Percentiles rank a stretch among this genome's conserved stretches.
Conservation (phyloP, 371 early-diverging fungal species). For the Lichtheimia corymbifera region DNA sequence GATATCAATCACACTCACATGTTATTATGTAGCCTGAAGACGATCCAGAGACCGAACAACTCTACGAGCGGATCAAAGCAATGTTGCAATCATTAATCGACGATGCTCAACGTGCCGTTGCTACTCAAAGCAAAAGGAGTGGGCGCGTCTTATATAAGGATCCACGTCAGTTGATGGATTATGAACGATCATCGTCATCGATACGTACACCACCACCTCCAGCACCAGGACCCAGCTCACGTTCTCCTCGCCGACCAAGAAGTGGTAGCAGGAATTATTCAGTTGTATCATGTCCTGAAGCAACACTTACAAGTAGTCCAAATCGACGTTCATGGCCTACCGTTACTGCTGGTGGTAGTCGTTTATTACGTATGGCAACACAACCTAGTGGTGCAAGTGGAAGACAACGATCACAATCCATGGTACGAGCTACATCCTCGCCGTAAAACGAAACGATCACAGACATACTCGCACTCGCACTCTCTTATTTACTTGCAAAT, state of each 20-base stretch:
- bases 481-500: not conserved
- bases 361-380: conserved; percentile 13
- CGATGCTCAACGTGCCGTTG: conserved; percentile 42
- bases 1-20: not conserved
- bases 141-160: conserved; percentile 18
- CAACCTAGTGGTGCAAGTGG: conserved; percentile 1
- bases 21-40: not conserved
- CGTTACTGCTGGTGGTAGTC: conserved; percentile 8
- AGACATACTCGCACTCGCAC: not conserved
- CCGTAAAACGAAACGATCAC: conserved; percentile 7
- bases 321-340: conserved; percentile 16
- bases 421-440: conserved; percentile 13
- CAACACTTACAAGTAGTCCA: not conserved
- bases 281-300: conserved; percentile 5
- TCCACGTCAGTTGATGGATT: conserved; percentile 6
- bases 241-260: not conserved
- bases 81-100: conserved; percentile 39
- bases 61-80: conserved; percentile 31
- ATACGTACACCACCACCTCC: conserved; percentile 6
- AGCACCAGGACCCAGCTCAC: not conserved
- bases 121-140: conserved; percentile 19
- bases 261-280: conserved; percentile 9
- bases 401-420: conserved; percentile 10
- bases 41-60: conserved; percentile 34
- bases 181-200: not conserved